Conservation (phyloP, 2,329 filamentous ascomycete genomes). For the Diplodia sapinea region DNA sequence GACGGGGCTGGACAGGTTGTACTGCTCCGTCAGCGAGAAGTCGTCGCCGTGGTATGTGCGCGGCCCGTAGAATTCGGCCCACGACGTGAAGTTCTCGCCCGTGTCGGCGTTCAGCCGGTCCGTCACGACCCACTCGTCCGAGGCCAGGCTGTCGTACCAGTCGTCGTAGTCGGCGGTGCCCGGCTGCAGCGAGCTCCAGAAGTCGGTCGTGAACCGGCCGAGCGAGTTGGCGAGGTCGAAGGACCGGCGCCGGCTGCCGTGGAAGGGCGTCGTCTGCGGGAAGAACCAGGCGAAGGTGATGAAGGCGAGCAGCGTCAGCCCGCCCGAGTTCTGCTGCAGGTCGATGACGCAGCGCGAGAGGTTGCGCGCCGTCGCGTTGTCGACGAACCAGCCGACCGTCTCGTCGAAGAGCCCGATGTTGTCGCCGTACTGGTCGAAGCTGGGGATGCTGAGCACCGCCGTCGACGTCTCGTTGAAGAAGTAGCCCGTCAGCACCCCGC, state of each 20-base stretch:
- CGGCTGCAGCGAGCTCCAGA: slow-evolving; percentile 14
- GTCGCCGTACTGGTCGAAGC: slow-evolving; percentile 41
- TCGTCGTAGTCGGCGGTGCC: slow-evolving; percentile 32
- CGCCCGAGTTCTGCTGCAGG: slow-evolving; percentile 45
- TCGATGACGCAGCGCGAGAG: slow-evolving; percentile 68
- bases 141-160: slow-evolving; percentile 35
- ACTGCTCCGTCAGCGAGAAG: slow-evolving; percentile 44
- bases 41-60: slow-evolving; percentile 43
- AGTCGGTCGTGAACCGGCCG: slow-evolving; percentile 31
- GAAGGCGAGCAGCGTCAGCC: slow-evolving; percentile 38
- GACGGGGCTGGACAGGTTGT: slow-evolving; percentile 33
- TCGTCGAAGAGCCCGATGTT: slow-evolving; percentile 41
- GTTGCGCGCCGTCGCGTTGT: slow-evolving; percentile 49
- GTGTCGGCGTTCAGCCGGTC: slow-evolving; percentile 38
- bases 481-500: slow-evolving; percentile 50
- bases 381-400: slow-evolving; percentile 50
- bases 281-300: slow-evolving; percentile 37
- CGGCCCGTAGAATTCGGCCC: slow-evolving; percentile 54
- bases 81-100: slow-evolving; percentile 47
- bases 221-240: slow-evolving; percentile 37
- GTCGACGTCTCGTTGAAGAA: slow-evolving; percentile 47
- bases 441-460: slow-evolving; percentile 51
- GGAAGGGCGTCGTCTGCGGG: slow-evolving; percentile 37
- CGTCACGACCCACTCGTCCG: slow-evolving; percentile 32
- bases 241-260: slow-evolving; percentile 35